These are phyloP conservation scores for Waltiozyma sp. DNA, from an alignment of 1,139 yeast genomes.

Conservation along the genomic window DNA sequence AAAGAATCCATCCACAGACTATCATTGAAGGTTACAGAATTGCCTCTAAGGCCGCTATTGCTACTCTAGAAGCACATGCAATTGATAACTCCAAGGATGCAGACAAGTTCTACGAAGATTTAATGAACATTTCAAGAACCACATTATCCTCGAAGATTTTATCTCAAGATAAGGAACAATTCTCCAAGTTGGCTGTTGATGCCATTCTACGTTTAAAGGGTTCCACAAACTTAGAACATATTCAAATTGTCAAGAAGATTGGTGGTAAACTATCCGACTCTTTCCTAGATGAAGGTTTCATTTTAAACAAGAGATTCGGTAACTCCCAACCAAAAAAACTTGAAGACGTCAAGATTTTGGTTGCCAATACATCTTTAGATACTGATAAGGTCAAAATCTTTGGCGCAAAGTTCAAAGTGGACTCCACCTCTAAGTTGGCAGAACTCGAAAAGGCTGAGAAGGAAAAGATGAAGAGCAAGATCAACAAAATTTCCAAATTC, in stretches of 20 bases:
- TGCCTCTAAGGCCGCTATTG: constrained; percentile 74
- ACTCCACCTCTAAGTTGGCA: constrained; percentile 88
- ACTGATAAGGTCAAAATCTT: constrained; percentile 95
- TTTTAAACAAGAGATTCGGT: constrained; percentile 85
- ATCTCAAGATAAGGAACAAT: constrained; percentile 87
- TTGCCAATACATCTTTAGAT: constrained; percentile 95
- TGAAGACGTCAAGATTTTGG: constrained; percentile 74
- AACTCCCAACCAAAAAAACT: constrained; percentile 85
- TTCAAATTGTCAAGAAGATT: constrained; percentile 83
- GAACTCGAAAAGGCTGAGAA: constrained; percentile 94
- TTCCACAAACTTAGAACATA: constrained; percentile 87
- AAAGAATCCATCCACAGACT: constrained; percentile 94
- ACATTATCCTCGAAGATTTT: constrained; percentile 88
- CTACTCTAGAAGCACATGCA: constrained; percentile 68
- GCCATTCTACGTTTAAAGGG: constrained; percentile 89
- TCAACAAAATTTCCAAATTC: constrained; percentile 72
- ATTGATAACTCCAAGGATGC: constrained; percentile 58
- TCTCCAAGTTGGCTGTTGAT: constrained; percentile 85
- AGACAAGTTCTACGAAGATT: constrained; percentile 62
- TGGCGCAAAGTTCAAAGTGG: constrained; percentile 97
- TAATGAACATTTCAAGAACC: constrained; percentile 81
- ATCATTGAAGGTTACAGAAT: constrained; percentile 92
- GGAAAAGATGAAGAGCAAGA: constrained; percentile 83
- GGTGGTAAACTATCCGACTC: constrained; percentile 93
- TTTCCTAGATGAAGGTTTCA: constrained; percentile 90